These are phyloP conservation scores for Talaromyces amestolkiae DNA, from an alignment of 2,329 filamentous ascomycete genomes.

Conservation along the genomic window DNA sequence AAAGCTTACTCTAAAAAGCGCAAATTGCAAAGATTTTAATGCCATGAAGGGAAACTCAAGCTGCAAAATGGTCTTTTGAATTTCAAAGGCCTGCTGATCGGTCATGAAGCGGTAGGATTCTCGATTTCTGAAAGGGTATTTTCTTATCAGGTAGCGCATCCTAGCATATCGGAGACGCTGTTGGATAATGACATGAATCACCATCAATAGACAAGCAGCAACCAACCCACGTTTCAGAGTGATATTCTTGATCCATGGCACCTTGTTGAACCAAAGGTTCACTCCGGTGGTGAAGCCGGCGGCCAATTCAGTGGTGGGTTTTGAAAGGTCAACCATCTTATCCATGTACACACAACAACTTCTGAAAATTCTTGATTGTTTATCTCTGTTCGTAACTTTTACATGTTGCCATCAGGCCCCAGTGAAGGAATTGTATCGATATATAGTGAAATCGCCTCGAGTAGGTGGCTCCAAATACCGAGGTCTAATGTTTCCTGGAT, in stretches of 20 bases:
- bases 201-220: neutral
- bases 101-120: conserved; percentile 53
- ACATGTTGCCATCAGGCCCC: neutral
- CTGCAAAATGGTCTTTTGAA: conserved; percentile 46
- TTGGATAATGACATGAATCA: neutral
- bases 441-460: neutral
- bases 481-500: neutral
- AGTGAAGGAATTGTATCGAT: neutral
- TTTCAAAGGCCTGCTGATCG: conserved; percentile 51
- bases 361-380: neutral
- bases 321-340: neutral
- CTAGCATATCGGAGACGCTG: conserved; percentile 8
- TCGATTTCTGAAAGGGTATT: conserved; percentile 40
- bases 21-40: conserved; percentile 55
- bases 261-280: neutral
- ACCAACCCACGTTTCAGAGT: neutral
- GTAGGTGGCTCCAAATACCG: neutral
- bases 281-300: neutral
- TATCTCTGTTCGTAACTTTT: neutral
- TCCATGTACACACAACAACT: neutral
- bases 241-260: neutral
- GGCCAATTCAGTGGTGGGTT: neutral
- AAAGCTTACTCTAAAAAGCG: conserved; percentile 53
- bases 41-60: conserved; percentile 57
- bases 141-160: conserved; percentile 1